These are phyloP conservation scores for Nigrospora sphaerica DNA, from an alignment of 2,329 filamentous ascomycete genomes.

Conservation along the genomic window DNA sequence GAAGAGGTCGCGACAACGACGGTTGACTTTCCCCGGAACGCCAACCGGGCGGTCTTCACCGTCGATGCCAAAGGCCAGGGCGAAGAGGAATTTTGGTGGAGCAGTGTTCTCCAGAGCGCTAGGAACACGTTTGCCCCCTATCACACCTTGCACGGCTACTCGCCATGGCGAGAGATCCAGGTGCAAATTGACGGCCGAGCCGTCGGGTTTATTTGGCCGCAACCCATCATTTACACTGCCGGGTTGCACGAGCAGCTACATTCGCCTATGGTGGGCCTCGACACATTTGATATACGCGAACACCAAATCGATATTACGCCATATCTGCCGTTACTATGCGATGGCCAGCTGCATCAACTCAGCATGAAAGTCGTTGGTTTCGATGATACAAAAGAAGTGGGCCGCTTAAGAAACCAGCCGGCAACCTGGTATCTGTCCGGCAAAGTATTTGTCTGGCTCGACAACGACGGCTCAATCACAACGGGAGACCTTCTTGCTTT, in stretches of 20 bases:
- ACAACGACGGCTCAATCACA: constrained; percentile 41
- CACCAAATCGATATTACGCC: constrained; percentile 78
- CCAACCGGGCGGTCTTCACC: constrained; percentile 63
- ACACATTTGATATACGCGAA: constrained; percentile 72
- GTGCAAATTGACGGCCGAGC: constrained; percentile 65
- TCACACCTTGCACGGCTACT: constrained; percentile 56
- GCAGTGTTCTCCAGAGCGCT: constrained; percentile 62
- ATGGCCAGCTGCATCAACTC: constrained; percentile 59
- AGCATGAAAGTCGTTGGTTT: constrained; percentile 61
- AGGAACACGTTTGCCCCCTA: constrained; percentile 49
- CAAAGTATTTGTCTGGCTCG: constrained; percentile 74
- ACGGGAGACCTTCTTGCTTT: constrained; percentile 35
- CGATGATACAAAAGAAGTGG: constrained; percentile 42
- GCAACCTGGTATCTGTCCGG: constrained; percentile 70
- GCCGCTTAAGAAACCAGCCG: constrained; percentile 48
- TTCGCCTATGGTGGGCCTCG: constrained; percentile 69
- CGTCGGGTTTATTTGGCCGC: constrained; percentile 71
- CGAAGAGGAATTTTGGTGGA: constrained; percentile 81
- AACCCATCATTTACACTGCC: constrained; percentile 75
- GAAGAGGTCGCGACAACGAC: constrained; percentile 50
- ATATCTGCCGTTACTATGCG: constrained; percentile 62
- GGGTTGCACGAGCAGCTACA: constrained; percentile 71
- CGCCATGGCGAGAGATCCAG: constrained; percentile 73
- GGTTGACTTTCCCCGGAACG: constrained; percentile 58
- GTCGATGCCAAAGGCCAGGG: constrained; percentile 73